These are phyloP conservation scores for Debaryomyces robertsiae DNA, from an alignment of 1,139 yeast species.

Conservation along the genomic window DNA sequence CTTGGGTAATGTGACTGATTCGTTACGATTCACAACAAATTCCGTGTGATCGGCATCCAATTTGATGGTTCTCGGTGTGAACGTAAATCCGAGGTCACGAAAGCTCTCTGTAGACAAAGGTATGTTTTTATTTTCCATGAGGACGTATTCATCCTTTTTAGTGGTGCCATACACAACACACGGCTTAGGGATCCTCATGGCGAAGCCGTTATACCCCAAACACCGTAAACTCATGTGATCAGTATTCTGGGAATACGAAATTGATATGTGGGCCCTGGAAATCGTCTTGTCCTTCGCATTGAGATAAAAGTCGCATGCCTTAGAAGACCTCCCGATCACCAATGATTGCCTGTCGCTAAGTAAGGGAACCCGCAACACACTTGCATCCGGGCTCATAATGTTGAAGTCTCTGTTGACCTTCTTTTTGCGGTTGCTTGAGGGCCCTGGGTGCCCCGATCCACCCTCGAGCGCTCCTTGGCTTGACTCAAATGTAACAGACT, in stretches of 20 bases:
- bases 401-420: slow-evolving; percentile 38
- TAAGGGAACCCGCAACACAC: slow-evolving; percentile 42
- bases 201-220: slow-evolving; percentile 71
- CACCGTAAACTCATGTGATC: slow-evolving; percentile 50
- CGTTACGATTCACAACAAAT: slow-evolving; percentile 56
- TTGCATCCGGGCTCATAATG: slow-evolving; percentile 41
- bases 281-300: slow-evolving; percentile 58
- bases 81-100: slow-evolving; percentile 16
- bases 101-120: slow-evolving; percentile 20
- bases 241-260: slow-evolving; percentile 23
- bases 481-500: slow-evolving; percentile 7
- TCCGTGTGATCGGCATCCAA: slow-evolving; percentile 54
- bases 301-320: slow-evolving; percentile 59
- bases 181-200: slow-evolving; percentile 57
- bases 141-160: slow-evolving; percentile 31
- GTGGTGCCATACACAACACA: slow-evolving; percentile 38
- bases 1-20: slow-evolving; percentile 56
- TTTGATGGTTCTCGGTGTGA: slow-evolving; percentile 38
- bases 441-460: neutral
- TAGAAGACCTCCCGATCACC: slow-evolving; percentile 66
- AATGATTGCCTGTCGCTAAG: slow-evolving; percentile 25
- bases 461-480: neutral
- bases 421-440: slow-evolving; percentile 1
- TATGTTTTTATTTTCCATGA: slow-evolving; percentile 29
- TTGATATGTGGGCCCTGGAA: slow-evolving; percentile 65